Percentiles rank a stretch among this genome's conserved stretches.
phyloP scores from a whole-genome alignment of 495 filamentous ascomycete species.

The Penicillium simplicissimum region DNA sequence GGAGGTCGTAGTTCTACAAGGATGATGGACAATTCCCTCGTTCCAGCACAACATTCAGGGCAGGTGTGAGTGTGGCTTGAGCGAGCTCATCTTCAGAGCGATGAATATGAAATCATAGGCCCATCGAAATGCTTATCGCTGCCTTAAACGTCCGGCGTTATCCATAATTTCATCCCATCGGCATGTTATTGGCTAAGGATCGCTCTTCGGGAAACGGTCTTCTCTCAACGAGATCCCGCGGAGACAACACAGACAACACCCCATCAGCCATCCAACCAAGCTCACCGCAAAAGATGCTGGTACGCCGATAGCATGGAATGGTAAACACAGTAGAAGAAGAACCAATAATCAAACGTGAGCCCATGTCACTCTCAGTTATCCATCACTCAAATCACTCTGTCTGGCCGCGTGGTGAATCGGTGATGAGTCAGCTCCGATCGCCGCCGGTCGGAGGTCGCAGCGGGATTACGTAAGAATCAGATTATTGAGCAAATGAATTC shows the following conservation, averaged over 20 bases:
- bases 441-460: constrained; percentile 21
- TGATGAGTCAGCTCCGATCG: constrained; percentile 29
- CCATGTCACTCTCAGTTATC: not conserved
- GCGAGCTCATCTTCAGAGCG: not conserved
- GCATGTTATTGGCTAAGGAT: constrained; percentile 21
- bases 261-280: not conserved
- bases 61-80: not conserved
- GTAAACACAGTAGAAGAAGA: not conserved
- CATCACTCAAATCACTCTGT: not conserved
- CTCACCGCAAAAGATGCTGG: constrained; percentile 17
- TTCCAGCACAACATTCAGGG: not conserved
- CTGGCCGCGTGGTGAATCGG: too few relatives aligned
- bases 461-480: constrained; percentile 31
- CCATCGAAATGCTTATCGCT: constrained; percentile 13
- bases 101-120: constrained; percentile 16
- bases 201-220: constrained; percentile 21
- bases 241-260: constrained; percentile 27
- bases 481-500: constrained; percentile 39
- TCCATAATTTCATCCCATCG: constrained; percentile 33
- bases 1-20: not conserved
- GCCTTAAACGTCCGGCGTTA: not conserved
- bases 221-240: constrained; percentile 20
- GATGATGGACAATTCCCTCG: not conserved
- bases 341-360: not conserved
- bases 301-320: constrained; percentile 18